phyloP scores from a whole-genome alignment of 2,329 filamentous ascomycete species.

The Alternaria ventricosa region DNA sequence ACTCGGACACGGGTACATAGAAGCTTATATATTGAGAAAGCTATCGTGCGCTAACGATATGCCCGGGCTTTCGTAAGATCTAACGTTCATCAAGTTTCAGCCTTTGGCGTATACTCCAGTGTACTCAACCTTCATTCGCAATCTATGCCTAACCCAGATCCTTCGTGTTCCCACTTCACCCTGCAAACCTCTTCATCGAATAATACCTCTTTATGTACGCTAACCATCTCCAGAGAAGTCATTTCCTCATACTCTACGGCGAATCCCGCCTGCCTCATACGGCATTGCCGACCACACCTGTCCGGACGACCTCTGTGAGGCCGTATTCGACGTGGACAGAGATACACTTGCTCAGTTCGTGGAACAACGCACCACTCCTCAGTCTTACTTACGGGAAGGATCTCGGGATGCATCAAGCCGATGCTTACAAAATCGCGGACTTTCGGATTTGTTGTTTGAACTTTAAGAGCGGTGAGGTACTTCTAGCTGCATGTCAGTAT shows the following conservation, averaged over 20 bases:
- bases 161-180: not conserved
- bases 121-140: too few relatives aligned
- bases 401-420: not conserved
- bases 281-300: not conserved
- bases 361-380: not conserved
- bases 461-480: conserved; percentile 30
- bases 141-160: too few relatives aligned
- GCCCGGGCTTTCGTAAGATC: too few relatives aligned
- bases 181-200: conserved; percentile 3
- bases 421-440: not conserved
- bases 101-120: too few relatives aligned
- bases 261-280: not conserved
- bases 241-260: conserved; percentile 16
- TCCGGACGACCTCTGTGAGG: conserved; percentile 6
- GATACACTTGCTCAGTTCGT: conserved; percentile 5
- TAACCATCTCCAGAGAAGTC: conserved; percentile 8
- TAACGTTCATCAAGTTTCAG: too few relatives aligned
- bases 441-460: not conserved
- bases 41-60: too few relatives aligned
- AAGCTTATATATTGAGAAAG: too few relatives aligned
- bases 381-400: not conserved
- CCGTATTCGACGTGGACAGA: conserved; percentile 22
- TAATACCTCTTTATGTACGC: conserved; percentile 8
- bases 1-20: too few relatives aligned
- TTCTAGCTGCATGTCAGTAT: not conserved